A percentile compares a stretch with the other conserved stretches of the same genome.
These are phyloP conservation scores for Penicillium sp. DNA, from an alignment of 2,329 filamentous ascomycete genomes.

Conservation along the genomic window DNA sequence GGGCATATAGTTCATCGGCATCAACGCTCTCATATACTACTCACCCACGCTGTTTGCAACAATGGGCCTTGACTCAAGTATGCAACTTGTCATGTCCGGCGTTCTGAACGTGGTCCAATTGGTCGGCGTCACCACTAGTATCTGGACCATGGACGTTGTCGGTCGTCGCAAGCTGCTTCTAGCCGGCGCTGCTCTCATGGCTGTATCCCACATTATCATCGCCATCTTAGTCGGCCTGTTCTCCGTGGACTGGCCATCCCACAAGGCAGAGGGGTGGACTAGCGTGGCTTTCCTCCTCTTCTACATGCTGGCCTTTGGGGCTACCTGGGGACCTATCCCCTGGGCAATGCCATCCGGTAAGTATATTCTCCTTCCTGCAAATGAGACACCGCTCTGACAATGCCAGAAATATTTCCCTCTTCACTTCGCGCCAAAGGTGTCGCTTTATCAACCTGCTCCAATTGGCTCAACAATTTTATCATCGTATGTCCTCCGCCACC, in stretches of 20 bases:
- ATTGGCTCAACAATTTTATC: constrained; percentile 64
- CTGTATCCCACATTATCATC: constrained; percentile 49
- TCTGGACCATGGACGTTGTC: constrained; percentile 50
- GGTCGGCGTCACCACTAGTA: constrained; percentile 45
- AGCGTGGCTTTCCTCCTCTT: constrained; percentile 59
- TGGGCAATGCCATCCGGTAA: constrained; percentile 43
- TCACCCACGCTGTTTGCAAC: constrained; percentile 57
- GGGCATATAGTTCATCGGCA: constrained; percentile 46
- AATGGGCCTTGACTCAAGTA: constrained; percentile 44
- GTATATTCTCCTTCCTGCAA: not conserved
- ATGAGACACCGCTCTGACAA: constrained; percentile 14
- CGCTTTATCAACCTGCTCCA: constrained; percentile 59
- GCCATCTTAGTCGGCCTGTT: constrained; percentile 54
- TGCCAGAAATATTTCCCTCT: constrained; percentile 61
- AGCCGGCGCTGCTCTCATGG: constrained; percentile 46
- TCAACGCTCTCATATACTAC: constrained; percentile 59
- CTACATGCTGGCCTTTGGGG: constrained; percentile 61
- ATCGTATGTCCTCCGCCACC: constrained; percentile 40
- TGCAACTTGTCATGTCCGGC: constrained; percentile 54
- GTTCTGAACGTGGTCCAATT: constrained; percentile 51
- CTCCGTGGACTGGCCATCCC: constrained; percentile 49
- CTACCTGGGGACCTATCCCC: constrained; percentile 54
- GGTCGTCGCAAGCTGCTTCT: constrained; percentile 49
- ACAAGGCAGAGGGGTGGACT: constrained; percentile 53
- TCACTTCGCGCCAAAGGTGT: constrained; percentile 62